These are phyloP conservation scores for Gossypium ekmanianum DNA, from an alignment of 345 rosid genomes.

Conservation along the genomic window DNA sequence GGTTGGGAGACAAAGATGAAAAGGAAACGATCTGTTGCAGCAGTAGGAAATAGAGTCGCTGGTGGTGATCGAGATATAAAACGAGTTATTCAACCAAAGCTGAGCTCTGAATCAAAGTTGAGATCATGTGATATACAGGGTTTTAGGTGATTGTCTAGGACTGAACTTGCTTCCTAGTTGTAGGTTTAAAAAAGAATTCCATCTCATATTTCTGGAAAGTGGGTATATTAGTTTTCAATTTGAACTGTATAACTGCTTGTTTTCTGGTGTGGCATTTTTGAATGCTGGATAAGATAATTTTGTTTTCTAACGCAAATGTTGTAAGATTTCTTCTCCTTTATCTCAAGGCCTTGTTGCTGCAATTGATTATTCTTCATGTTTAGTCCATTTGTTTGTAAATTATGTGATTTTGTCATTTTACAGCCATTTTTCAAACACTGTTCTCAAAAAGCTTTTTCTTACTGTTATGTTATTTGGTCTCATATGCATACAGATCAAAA, in stretches of 20 bases:
- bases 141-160: slow-evolving; percentile 55
- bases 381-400: background rate
- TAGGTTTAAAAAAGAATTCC: background rate
- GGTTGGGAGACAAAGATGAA: slow-evolving; percentile 93
- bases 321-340: background rate
- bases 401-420: background rate
- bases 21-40: slow-evolving; percentile 84
- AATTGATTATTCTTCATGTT: background rate
- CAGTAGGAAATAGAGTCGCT: slow-evolving; percentile 58
- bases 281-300: background rate
- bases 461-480: slow-evolving; percentile 6
- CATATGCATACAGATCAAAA: slow-evolving; percentile 54
- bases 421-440: background rate
- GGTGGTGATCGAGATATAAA: slow-evolving; percentile 59
- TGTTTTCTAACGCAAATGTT: background rate
- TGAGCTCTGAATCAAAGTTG: slow-evolving; percentile 57
- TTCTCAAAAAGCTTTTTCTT: background rate
- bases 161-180: slow-evolving; percentile 2
- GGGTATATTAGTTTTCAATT: background rate
- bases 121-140: slow-evolving; percentile 63
- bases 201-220: background rate
- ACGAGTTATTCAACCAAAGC: slow-evolving; percentile 54
- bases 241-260: background rate
- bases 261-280: background rate
- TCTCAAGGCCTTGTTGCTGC: background rate